These are phyloP conservation scores for Chrysochromulina parva DNA, from an alignment of 78 protist species.

Conservation along the genomic window DNA sequence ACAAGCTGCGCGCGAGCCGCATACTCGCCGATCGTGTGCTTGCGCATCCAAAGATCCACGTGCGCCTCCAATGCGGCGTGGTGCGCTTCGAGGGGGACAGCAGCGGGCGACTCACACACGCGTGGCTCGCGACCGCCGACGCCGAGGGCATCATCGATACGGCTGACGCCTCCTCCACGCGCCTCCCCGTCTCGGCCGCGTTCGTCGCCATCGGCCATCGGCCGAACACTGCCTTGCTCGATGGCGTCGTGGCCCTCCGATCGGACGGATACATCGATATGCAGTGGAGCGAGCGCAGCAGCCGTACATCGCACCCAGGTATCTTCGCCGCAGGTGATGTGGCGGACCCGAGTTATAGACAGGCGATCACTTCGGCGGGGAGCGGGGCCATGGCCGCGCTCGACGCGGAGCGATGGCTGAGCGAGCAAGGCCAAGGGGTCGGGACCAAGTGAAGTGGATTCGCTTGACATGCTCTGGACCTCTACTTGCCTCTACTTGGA, in stretches of 20 bases:
- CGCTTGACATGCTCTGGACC: no score
- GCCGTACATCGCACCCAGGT: not conserved
- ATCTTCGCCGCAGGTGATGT: constrained; percentile 36
- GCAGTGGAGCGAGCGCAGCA: no score
- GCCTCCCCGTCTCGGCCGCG: not conserved
- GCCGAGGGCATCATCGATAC: not conserved
- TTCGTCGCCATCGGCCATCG: constrained; percentile 33
- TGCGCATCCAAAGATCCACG: not conserved
- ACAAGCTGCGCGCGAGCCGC: not conserved
- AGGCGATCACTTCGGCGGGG: constrained; percentile 24
- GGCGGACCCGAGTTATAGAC: constrained; percentile 17
- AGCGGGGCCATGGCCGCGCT: constrained; percentile 23
- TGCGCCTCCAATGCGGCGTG: not conserved
- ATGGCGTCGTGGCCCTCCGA: not conserved
- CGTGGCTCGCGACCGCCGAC: not conserved
- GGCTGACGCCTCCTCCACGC: no score
- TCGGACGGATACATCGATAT: not conserved
- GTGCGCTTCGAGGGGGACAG: not conserved
- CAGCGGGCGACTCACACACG: no score
- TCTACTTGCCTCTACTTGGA: no score
- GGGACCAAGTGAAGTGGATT: no score
- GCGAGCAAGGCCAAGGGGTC: constrained; percentile 16
- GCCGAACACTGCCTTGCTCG: constrained; percentile 26
- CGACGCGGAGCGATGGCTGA: constrained; percentile 47
- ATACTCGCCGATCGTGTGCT: constrained; percentile 33